phyloP scores from a whole-genome alignment of 2,329 filamentous ascomycete genomes.

The Cryphonectria japonica region DNA sequence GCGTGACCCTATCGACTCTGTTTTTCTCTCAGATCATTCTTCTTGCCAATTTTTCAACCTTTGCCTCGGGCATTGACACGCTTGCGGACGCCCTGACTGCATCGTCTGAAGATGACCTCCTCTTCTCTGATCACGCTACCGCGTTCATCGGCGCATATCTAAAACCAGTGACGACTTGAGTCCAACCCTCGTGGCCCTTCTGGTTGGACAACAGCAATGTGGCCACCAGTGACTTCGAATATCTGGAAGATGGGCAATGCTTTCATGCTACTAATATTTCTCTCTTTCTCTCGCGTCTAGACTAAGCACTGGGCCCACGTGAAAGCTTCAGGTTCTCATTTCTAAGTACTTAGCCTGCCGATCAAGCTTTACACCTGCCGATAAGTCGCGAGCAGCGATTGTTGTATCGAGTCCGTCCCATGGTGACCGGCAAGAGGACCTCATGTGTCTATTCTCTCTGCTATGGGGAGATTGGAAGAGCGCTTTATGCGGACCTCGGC shows the following conservation, averaged over 20 bases:
- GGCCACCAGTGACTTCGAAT: no score
- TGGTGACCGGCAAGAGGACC: not conserved
- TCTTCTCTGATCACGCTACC: slow-evolving; percentile 16
- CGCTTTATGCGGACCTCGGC: not conserved
- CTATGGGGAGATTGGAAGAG: not conserved
- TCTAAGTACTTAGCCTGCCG: not conserved
- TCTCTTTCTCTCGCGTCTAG: not conserved
- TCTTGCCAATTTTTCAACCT: not conserved
- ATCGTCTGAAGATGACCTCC: not conserved
- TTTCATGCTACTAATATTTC: not conserved
- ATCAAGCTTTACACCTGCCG: not conserved
- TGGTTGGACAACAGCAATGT: slow-evolving; percentile 29
- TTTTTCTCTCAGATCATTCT: not conserved
- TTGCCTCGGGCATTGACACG: not conserved
- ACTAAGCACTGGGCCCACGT: not conserved
- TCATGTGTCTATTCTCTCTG: not conserved
- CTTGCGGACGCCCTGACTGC: not conserved
- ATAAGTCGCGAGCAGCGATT: not conserved
- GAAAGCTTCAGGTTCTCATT: not conserved
- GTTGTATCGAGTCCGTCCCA: not conserved
- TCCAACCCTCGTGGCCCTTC: slow-evolving; percentile 28
- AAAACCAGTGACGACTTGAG: slow-evolving; percentile 16
- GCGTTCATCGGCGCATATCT: not conserved
- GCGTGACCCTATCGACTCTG: not conserved
- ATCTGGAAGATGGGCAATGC: not conserved